Percentiles rank a stretch among this genome's conserved stretches.
These are phyloP conservation scores for Epithemia pelagica DNA, from an alignment of 108 stramenopile species.

Conservation along the genomic window DNA sequence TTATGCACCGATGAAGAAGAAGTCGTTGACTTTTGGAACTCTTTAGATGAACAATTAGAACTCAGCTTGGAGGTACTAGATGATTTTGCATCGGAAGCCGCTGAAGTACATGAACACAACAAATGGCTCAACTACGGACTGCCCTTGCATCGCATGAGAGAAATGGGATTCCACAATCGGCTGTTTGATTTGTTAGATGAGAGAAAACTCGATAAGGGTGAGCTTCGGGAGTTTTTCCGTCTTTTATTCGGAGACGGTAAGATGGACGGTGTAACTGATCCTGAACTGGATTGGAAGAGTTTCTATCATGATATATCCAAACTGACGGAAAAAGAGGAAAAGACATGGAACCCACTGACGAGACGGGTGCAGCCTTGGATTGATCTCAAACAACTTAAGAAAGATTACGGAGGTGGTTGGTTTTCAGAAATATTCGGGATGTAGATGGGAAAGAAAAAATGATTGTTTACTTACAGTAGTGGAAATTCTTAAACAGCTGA, in stretches of 20 bases:
- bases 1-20: constrained; percentile 83
- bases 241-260: constrained; percentile 41
- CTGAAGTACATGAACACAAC: constrained; percentile 32
- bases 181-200: constrained; percentile 38
- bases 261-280: constrained; percentile 62
- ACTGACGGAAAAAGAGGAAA: constrained; percentile 30
- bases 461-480: too few relatives aligned
- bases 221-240: constrained; percentile 54
- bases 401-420: constrained; percentile 14
- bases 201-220: constrained; percentile 19
- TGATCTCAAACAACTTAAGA: constrained; percentile 40
- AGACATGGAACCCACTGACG: constrained; percentile 59
- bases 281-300: constrained; percentile 51
- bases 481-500: too few relatives aligned
- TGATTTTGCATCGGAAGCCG: constrained; percentile 37
- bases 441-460: too few relatives aligned
- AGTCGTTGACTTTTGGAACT: constrained; percentile 79
- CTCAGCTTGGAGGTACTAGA: constrained; percentile 53
- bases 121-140: constrained; percentile 43
- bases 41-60: constrained; percentile 73
- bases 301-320: constrained; percentile 31
- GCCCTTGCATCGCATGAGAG: constrained; percentile 33
- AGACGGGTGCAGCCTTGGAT: constrained; percentile 67
- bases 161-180: constrained; percentile 18
- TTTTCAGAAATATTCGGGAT: too few relatives aligned